Base-by-base conservation (phyloP, 345 rosid species). In the Populus alba region DNA sequence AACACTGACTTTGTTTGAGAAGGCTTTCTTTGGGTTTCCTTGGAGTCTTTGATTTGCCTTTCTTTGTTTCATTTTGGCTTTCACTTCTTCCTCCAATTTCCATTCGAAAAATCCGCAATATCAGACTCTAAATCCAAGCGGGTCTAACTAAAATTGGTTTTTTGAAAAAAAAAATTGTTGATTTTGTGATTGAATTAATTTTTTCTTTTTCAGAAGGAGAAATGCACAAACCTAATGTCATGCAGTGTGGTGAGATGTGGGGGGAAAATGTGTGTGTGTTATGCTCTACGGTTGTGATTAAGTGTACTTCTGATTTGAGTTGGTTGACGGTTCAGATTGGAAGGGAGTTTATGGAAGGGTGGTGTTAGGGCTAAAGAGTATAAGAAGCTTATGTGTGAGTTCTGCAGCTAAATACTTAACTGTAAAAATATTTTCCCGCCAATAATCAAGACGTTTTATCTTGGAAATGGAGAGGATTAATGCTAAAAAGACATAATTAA, bases 1-100 rank as follows among this genome's bases (percentile, higher is more conserved):
- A 51, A 71, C 3, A 27, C 83, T 35, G 61, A 95, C 99, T 95
- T 85, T 93, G 98, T 90, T 93, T 91, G 85, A 95, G 98, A 69
- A 81, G 76, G 87, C 92, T 91, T 71, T 95, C 96, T 75, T 91
- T 88, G 51, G 91, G 70, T 80, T 86, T 88, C 72, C 77, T 85
- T 12, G 91, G 78, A 68, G 87, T 78, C 84, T 88, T 93, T 23
- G 94, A 82, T 83, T 84, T 90, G 77, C 90, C 79, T 82, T 90
- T 95, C 91, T 86, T 91, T 71, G 89, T 75, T 66, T 75, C 91
- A 63, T 38, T 72, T 67, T 84, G 87, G 68, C 83, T 81, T 75
- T 86, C 91, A 78, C 86, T 88, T 65, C 83, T 73, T 22, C 66
- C 27, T 49, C 82, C 89, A 18, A 37, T 49, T n/a, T 78, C 86